A percentile compares a stretch with the other conserved stretches of the same genome.
Evolutionary conservation across 176 grass and related monocot genomes (phyloP).

Genomic region (Thinopyrum elongatum): DNA sequence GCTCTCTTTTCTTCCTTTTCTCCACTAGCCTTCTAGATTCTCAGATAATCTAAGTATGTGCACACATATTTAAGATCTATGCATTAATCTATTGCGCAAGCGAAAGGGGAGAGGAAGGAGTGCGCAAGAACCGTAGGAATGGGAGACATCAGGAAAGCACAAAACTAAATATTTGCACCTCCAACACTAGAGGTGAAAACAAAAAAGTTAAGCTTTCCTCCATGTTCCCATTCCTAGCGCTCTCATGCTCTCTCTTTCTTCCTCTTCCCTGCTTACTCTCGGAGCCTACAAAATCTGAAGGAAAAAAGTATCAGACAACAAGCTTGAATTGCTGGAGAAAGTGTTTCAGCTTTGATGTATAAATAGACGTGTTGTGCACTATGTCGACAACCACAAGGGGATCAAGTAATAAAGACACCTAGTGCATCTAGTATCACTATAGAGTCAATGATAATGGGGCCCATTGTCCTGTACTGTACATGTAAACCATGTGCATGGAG

Average conservation of each 20-base stretch:
- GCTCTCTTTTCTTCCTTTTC: constrained; percentile 40
- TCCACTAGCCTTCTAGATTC: constrained; percentile 1
- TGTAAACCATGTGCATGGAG: constrained; percentile 16
- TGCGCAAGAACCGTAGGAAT: constrained; percentile 41
- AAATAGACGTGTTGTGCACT: constrained; percentile 6
- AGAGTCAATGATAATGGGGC: not conserved
- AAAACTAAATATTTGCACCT: constrained; percentile 17
- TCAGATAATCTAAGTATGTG: not conserved
- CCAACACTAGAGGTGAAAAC: constrained; percentile 13
- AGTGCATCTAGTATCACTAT: not conserved
- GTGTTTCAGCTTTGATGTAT: not conserved
- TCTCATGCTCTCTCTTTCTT: constrained; percentile 40
- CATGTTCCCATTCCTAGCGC: constrained; percentile 48
- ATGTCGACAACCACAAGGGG: not conserved
- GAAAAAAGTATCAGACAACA: not conserved
- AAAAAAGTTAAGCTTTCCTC: constrained; percentile 20
- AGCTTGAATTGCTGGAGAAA: not conserved
- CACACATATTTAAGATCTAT: not conserved
- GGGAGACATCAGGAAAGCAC: constrained; percentile 35
- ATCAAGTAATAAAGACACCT: not conserved
- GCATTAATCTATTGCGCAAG: not conserved
- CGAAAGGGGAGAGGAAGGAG: constrained; percentile 36
- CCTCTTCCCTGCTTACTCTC: constrained; percentile 34
- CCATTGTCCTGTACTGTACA: constrained; percentile 19
- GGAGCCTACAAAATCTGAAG: not conserved